phyloP scores from a whole-genome alignment of 208 protist genomes.

The Kentomonas sorsogonicus region DNA sequence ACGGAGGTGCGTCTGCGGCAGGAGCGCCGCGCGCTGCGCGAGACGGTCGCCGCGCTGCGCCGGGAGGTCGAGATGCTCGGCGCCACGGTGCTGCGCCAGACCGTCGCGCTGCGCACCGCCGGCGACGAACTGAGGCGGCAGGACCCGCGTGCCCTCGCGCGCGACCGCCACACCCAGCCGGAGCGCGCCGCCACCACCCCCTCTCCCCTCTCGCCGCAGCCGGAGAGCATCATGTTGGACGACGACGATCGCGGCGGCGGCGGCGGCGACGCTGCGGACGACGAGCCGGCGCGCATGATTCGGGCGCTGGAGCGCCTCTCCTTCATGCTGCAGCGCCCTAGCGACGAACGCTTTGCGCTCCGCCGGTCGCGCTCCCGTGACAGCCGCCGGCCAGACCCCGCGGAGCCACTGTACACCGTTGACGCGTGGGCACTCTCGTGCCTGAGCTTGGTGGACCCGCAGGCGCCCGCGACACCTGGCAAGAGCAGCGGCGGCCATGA shows the following conservation, averaged over 20 bases:
- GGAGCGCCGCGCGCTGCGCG: constrained; percentile 25
- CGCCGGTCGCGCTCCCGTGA: too few relatives aligned
- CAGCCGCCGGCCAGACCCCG: too few relatives aligned
- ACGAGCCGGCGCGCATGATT: background rate
- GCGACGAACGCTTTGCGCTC: too few relatives aligned
- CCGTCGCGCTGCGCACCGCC: constrained; percentile 37
- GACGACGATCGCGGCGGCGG: constrained; percentile 1
- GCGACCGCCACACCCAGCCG: background rate
- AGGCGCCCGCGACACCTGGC: background rate
- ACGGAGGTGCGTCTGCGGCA: constrained; percentile 19
- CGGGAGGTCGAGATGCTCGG: constrained; percentile 54
- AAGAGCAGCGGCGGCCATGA: background rate
- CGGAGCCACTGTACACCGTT: too few relatives aligned
- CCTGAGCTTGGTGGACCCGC: background rate
- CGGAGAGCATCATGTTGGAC: background rate
- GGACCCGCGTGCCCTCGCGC: constrained; percentile 56
- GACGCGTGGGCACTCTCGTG: too few relatives aligned
- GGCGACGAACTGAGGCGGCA: constrained; percentile 38
- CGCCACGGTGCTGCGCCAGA: constrained; percentile 45
- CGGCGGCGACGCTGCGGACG: background rate
- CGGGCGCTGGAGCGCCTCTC: constrained; percentile 1
- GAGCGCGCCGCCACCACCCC: background rate
- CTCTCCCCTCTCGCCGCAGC: background rate
- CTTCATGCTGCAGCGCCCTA: too few relatives aligned
- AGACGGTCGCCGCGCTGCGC: constrained; percentile 41